These are phyloP conservation scores for Podaxis sp. DNA, from an alignment of 768 basidiomycete species.

Conservation along the genomic window DNA sequence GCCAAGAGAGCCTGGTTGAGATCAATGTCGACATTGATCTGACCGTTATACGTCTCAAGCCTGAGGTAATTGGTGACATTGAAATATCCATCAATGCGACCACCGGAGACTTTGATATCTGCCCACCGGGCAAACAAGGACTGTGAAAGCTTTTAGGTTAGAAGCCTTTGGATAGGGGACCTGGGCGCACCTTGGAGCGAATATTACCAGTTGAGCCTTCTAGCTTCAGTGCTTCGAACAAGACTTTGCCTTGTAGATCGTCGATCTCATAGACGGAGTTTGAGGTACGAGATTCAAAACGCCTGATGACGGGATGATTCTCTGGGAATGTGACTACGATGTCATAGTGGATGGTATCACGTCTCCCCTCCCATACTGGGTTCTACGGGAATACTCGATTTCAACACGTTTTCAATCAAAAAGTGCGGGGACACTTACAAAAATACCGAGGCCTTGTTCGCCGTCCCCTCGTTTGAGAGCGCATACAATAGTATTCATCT, in stretches of 20 bases:
- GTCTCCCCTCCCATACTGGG: neutral
- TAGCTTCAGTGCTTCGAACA: neutral
- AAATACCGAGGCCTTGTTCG: conserved; percentile 8
- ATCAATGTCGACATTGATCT: conserved; percentile 1
- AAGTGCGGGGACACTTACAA: neutral
- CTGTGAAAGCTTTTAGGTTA: neutral
- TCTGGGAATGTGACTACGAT: conserved; percentile 6
- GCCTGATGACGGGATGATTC: conserved; percentile 1
- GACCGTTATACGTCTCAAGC: neutral
- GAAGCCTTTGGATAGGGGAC: neutral
- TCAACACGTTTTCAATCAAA: neutral
- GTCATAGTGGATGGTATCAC: neutral
- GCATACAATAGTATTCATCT: conserved; percentile 6
- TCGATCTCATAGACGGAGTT: neutral
- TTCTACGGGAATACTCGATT: neutral
- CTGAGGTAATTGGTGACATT: conserved; percentile 1
- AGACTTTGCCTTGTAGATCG: conserved; percentile 6
- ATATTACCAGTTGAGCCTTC: conserved; percentile 2
- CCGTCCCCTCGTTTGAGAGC: conserved; percentile 3
- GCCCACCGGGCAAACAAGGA: neutral
- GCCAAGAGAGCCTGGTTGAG: neutral
- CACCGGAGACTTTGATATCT: neutral
- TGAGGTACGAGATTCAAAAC: neutral
- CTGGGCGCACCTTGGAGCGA: neutral
- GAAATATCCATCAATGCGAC: neutral